Evolutionary conservation across 768 basidiomycete species (phyloP).

Genomic region (Podaxis carcinomalis): DNA sequence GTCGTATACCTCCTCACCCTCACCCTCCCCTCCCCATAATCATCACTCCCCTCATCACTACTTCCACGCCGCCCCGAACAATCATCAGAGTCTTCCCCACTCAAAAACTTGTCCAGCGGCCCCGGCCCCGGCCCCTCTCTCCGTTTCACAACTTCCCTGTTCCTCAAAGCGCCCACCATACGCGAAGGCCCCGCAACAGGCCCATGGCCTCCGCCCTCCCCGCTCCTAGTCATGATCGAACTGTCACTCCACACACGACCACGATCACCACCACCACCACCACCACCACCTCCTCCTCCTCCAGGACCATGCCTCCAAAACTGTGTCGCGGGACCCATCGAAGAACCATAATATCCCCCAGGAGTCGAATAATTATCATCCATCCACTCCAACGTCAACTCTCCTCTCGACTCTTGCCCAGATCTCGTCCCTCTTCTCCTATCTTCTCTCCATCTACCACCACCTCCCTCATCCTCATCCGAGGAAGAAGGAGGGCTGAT

Average conservation of each 20-base stretch:
- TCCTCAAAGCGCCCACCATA: not conserved
- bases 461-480: too few relatives aligned
- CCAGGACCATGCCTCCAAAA: conserved; percentile 4
- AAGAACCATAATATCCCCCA: conserved; percentile 8
- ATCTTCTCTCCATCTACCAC: not conserved
- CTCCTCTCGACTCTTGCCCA: conserved; percentile 1
- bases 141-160: not conserved
- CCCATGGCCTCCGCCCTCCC: not conserved
- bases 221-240: not conserved
- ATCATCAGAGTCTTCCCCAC: conserved; percentile 3
- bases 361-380: conserved; percentile 9
- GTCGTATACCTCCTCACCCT: conserved; percentile 4
- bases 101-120: conserved; percentile 8
- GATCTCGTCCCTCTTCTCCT: not conserved
- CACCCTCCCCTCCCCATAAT: conserved; percentile 3
- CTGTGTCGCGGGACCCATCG: conserved; percentile 9
- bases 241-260: not conserved
- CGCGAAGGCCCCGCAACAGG: not conserved
- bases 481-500: not conserved
- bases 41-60: not conserved
- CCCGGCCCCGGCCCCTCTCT: too few relatives aligned
- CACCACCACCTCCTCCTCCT: not conserved
- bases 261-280: not conserved
- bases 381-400: conserved; percentile 7
- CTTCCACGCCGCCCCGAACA: not conserved